A percentile compares a stretch with the other conserved stretches of the same genome.
Evolutionary conservation across 805 yeast species (phyloP).

Genomic region (Myxozyma kluyveri): DNA sequence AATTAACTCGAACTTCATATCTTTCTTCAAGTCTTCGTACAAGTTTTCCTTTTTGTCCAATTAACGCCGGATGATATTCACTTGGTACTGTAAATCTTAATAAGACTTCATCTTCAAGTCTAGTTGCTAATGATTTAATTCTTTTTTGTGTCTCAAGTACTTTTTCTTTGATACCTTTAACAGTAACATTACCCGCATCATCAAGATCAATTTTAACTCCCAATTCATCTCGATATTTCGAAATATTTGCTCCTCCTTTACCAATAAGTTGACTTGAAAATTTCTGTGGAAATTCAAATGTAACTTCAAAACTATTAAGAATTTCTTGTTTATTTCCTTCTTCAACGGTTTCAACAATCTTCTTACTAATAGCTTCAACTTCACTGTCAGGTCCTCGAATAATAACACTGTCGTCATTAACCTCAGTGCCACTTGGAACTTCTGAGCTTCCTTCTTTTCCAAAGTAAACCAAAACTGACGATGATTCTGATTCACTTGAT

Average conservation of each 20-base stretch:
- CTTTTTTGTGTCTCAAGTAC: constrained; percentile 67
- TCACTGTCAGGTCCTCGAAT: constrained; percentile 69
- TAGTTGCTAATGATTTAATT: constrained; percentile 59
- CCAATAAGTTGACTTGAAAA: constrained; percentile 83
- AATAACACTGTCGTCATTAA: constrained; percentile 51
- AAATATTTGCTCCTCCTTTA: constrained; percentile 74
- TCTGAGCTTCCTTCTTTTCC: constrained; percentile 37
- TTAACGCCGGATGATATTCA: constrained; percentile 74
- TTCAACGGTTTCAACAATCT: constrained; percentile 53
- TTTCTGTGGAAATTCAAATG: constrained; percentile 60
- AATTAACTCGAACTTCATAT: constrained; percentile 75
- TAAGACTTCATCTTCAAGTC: constrained; percentile 78
- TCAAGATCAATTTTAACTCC: constrained; percentile 75
- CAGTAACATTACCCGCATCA: constrained; percentile 53
- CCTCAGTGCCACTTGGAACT: constrained; percentile 35
- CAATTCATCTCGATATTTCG: constrained; percentile 64
- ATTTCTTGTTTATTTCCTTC: constrained; percentile 54
- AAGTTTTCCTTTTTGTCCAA: constrained; percentile 79
- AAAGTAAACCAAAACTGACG: constrained; percentile 36
- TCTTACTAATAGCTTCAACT: constrained; percentile 54
- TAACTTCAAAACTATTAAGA: constrained; percentile 46
- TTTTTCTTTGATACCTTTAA: constrained; percentile 76
- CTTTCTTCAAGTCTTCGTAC: constrained; percentile 83
- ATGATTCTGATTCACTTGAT: constrained; percentile 39
- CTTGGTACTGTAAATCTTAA: constrained; percentile 66